Evolutionary conservation across 2,329 filamentous ascomycete species (phyloP), one percentile per base, ranked within the genome.

Genomic region (Penicillium brasilianum): DNA sequence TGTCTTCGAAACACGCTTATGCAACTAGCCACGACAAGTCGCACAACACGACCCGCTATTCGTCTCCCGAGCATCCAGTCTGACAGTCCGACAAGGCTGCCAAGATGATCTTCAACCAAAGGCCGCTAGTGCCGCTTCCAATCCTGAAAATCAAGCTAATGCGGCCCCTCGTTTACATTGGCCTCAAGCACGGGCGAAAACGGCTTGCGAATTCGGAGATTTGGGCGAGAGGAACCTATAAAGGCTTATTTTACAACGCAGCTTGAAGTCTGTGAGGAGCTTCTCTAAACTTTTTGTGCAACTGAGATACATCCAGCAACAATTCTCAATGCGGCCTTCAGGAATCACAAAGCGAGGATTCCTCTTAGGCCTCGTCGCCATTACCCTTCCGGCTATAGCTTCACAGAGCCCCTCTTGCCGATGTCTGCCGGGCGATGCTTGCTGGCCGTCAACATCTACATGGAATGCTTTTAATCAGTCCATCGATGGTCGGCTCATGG

Each of bases 361-460:
- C 13, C 16, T 62, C 37, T 43, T 59, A 4, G 51, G 56, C 14
- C 34, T 62, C n/a, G 32, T 39, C 16, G 52, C 48, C 34, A 49
- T 41, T 41, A 18, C 34, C 10, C 44, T 48, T 25, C 11, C 52
- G 54, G 32, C 56, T 36, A 22, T 25, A 5, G 43, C 54, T 14
- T 60, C 13, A 0, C 32, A 52, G n/a, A 18, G 11, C n/a, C 32
- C 25, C 2, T 16, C n/a, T 11, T 64, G 62, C 14, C 59, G 49
- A 11, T 64, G 59, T 43, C 50, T 62, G 20, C 62, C 59, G 2
- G 53, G 61, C n/a, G 62, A 65, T n/a, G 14, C 55, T 1, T 65
- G 62, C 14, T 65, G 62, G 62, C 62, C 62, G 4, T n/a, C 32
- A 3, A 20, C 36, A 2, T 2, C 34, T 3, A 25, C 14, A 10